phyloP scores from a whole-genome alignment of 1,139 yeast genomes.

The Insectozyma bohioensis region DNA sequence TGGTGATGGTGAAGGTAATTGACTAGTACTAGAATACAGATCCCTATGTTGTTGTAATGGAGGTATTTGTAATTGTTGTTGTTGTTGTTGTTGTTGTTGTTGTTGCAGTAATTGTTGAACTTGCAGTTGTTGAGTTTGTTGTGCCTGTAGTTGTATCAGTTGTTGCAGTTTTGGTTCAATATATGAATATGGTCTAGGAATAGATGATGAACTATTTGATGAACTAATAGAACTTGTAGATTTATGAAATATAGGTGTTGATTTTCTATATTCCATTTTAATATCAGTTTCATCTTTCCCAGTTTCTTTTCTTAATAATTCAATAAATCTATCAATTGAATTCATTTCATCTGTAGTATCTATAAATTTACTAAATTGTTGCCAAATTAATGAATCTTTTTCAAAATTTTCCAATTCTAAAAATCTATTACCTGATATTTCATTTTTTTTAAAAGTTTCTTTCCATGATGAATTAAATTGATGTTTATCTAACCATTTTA shows the following conservation, averaged over 20 bases:
- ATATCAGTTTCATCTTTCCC: constrained; percentile 9
- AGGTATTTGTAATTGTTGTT: constrained; percentile 17
- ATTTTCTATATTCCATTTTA: constrained; percentile 33
- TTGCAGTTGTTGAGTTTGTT: constrained; percentile 3
- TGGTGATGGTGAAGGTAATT: constrained; percentile 16
- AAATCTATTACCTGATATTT: constrained; percentile 63
- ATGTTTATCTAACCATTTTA: constrained; percentile 65
- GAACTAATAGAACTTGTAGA: constrained; percentile 25
- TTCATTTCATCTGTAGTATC: constrained; percentile 42
- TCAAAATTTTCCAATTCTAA: constrained; percentile 70
- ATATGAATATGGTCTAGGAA: constrained; percentile 54
- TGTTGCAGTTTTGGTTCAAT: constrained; percentile 38
- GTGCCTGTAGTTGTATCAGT: constrained; percentile 19
- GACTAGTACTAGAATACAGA: too few relatives aligned
- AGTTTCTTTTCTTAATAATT: constrained; percentile 28
- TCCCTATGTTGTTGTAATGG: too few relatives aligned
- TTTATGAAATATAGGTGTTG: constrained; percentile 30
- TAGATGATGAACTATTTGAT: constrained; percentile 18
- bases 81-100: constrained; percentile 19
- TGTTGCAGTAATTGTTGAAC: constrained; percentile 17
- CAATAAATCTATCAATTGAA: constrained; percentile 56
- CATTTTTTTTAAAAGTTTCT: constrained; percentile 56
- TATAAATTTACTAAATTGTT: constrained; percentile 41
- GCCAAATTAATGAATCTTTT: constrained; percentile 48
- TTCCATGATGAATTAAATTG: constrained; percentile 76